phyloP scores from a whole-genome alignment of 2,329 filamentous ascomycete species.

The Pyricularia sp. region DNA sequence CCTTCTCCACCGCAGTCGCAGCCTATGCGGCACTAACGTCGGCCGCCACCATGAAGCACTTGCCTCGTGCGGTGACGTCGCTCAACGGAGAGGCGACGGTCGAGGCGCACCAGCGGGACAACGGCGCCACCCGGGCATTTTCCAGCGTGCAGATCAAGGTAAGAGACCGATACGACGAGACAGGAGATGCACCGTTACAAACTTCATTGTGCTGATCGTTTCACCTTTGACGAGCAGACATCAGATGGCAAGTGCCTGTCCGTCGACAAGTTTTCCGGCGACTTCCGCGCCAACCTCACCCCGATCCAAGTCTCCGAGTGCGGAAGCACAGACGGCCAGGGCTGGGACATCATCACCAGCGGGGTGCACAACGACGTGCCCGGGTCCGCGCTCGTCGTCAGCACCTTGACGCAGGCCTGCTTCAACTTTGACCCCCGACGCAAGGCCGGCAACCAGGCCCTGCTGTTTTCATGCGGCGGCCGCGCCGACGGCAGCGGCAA shows the following conservation, averaged over 20 bases:
- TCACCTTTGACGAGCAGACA: constrained; percentile 21
- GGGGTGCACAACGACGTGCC: constrained; percentile 41
- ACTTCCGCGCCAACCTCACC: constrained; percentile 37
- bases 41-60: constrained; percentile 16
- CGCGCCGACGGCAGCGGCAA: constrained; percentile 42
- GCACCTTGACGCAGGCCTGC: constrained; percentile 47
- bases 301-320: constrained; percentile 35
- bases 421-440: constrained; percentile 48
- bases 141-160: constrained; percentile 32
- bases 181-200: no score
- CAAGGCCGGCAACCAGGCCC: constrained; percentile 38
- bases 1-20: constrained; percentile 15
- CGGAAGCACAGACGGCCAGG: constrained; percentile 29
- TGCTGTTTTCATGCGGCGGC: constrained; percentile 50
- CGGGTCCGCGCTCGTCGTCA: constrained; percentile 41
- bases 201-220: no score
- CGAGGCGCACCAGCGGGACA: constrained; percentile 34
- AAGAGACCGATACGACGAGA: no score
- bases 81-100: constrained; percentile 33
- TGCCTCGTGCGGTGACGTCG: constrained; percentile 25
- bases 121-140: constrained; percentile 32
- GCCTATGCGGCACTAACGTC: constrained; percentile 16
- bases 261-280: constrained; percentile 35
- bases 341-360: constrained; percentile 37
- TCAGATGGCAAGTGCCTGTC: constrained; percentile 34